A percentile compares a stretch with the other conserved stretches of the same genome.
phyloP scores from a whole-genome alignment of 225 moss, liverwort and hornwort genomes.

The Pleurozium schreberi region DNA sequence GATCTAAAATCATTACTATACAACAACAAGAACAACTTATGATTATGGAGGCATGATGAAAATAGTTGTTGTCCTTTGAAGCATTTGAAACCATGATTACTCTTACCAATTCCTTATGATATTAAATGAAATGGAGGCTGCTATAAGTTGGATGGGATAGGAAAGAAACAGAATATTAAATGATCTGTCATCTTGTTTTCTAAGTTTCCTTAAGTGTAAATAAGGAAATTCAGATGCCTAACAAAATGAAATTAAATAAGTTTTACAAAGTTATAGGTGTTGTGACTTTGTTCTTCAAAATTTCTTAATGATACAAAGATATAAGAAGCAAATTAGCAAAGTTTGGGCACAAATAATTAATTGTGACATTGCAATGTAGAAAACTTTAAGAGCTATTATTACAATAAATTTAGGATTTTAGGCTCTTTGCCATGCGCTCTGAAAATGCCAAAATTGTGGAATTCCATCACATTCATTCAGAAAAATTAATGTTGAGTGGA shows the following conservation, averaged over 20 bases:
- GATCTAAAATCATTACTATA: neutral
- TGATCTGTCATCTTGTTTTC: neutral
- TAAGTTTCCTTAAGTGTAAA: no score
- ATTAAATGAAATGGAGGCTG: neutral
- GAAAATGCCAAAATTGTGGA: neutral
- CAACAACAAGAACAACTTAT: neutral
- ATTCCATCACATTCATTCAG: neutral
- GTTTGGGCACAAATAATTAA: rapidly evolving
- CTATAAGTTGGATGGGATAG: neutral
- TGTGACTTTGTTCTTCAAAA: no score
- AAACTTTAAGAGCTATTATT: no score
- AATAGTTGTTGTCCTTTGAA: neutral
- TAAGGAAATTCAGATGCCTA: no score
- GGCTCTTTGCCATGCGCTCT: rapidly evolving
- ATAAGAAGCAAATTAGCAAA: rapidly evolving
- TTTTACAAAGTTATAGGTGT: neutral
- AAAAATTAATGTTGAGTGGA: rapidly evolving
- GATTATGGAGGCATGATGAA: neutral
- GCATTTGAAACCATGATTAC: neutral
- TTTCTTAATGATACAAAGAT: neutral
- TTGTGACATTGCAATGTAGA: neutral
- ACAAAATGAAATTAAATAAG: neutral
- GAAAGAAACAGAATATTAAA: neutral
- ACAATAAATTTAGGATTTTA: neutral
- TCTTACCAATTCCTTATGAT: neutral